These are phyloP conservation scores for Coemansia sp. DNA, from an alignment of 192 early-diverging fungal genomes.

Conservation along the genomic window DNA sequence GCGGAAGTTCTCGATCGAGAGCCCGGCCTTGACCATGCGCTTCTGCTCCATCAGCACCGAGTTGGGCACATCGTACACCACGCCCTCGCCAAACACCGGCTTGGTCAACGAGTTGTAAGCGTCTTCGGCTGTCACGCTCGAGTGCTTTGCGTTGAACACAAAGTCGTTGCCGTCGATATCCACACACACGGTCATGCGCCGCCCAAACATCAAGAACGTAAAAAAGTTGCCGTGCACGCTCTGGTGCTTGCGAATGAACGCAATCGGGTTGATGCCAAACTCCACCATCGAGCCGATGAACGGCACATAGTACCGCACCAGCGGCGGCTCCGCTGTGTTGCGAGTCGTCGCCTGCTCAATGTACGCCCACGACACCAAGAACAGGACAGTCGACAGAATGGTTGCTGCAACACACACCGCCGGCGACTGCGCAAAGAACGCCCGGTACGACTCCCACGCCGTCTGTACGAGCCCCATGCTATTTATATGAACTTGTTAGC, in stretches of 20 bases:
- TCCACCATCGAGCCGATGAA: slow-evolving; percentile 83
- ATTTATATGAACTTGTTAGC: not conserved
- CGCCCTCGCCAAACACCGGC: slow-evolving; percentile 90
- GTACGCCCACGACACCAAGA: slow-evolving; percentile 48
- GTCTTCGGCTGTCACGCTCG: slow-evolving; percentile 84
- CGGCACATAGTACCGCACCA: slow-evolving; percentile 77
- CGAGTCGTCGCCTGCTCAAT: slow-evolving; percentile 41
- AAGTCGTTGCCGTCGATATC: slow-evolving; percentile 94
- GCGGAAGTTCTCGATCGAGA: slow-evolving; percentile 84
- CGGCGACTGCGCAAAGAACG: slow-evolving; percentile 41
- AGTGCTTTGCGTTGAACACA: slow-evolving; percentile 89
- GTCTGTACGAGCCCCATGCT: slow-evolving; percentile 31
- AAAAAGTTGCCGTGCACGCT: slow-evolving; percentile 86
- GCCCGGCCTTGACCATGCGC: slow-evolving; percentile 93
- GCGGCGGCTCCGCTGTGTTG: slow-evolving; percentile 64
- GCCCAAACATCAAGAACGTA: slow-evolving; percentile 91
- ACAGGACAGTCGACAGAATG: slow-evolving; percentile 23
- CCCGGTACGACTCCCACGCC: slow-evolving; percentile 36
- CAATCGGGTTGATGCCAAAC: slow-evolving; percentile 88
- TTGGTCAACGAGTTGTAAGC: slow-evolving; percentile 92
- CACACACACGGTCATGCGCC: slow-evolving; percentile 83
- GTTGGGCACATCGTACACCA: slow-evolving; percentile 96
- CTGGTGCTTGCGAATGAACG: slow-evolving; percentile 81
- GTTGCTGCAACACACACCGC: slow-evolving; percentile 22
- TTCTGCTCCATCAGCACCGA: slow-evolving; percentile 97